These are phyloP conservation scores for Oenanthe javanica DNA, from an alignment of 140 eudicot species.

Conservation along the genomic window DNA sequence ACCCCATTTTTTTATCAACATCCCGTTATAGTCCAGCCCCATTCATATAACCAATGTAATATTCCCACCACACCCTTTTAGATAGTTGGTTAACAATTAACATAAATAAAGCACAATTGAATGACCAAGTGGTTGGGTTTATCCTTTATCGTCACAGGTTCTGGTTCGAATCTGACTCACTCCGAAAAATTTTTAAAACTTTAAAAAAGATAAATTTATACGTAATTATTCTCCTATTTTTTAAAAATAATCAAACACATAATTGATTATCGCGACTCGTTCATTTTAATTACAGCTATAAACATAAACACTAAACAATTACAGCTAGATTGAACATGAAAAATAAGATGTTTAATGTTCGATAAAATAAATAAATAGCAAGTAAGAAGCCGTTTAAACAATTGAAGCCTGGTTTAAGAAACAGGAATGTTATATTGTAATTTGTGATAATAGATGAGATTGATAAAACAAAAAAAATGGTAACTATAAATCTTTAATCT, in stretches of 20 bases:
- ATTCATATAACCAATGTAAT: background rate
- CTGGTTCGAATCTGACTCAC: too few relatives aligned
- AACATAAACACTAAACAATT: background rate
- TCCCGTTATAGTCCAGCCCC: constrained; percentile 8
- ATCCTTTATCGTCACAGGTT: too few relatives aligned
- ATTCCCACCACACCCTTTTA: background rate
- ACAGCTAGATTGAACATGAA: background rate
- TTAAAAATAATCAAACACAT: too few relatives aligned
- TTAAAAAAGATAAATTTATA: too few relatives aligned
- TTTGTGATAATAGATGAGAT: constrained; percentile 2
- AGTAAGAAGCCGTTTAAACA: constrained; percentile 15
- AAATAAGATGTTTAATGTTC: background rate
- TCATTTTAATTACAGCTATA: background rate
- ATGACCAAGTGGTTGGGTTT: too few relatives aligned
- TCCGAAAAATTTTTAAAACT: too few relatives aligned
- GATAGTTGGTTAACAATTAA: background rate
- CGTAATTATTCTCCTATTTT: too few relatives aligned
- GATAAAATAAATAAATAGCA: too few relatives aligned
- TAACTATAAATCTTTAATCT: constrained; percentile 17
- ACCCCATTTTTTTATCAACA: background rate
- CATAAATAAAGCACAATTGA: too few relatives aligned
- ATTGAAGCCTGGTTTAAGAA: constrained; percentile 20
- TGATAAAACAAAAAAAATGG: constrained; percentile 7
- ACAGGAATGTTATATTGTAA: constrained; percentile 26
- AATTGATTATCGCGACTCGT: background rate